These are phyloP conservation scores for Bipolaris zeicola DNA, from an alignment of 2,329 filamentous ascomycete genomes.

Conservation along the genomic window DNA sequence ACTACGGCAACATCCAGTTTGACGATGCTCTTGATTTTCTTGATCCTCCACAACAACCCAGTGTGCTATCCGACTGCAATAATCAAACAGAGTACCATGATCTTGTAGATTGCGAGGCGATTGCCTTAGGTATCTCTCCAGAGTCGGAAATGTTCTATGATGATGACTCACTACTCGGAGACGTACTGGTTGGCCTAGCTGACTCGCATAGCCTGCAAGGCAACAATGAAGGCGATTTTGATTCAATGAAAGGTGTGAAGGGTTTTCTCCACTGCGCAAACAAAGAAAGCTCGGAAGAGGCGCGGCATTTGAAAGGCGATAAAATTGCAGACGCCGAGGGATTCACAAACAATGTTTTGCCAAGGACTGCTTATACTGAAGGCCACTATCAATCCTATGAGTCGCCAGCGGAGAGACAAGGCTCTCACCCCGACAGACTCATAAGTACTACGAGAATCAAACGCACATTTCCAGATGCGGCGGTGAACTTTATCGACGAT, in stretches of 20 bases:
- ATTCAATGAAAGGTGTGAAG: constrained; percentile 1
- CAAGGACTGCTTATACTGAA: too few species aligned
- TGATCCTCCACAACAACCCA: neutral
- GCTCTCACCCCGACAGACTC: neutral
- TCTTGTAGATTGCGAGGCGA: neutral
- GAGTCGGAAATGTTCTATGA: constrained; percentile 36
- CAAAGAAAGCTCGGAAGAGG: constrained; percentile 6
- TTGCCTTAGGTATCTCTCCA: neutral
- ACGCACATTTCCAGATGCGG: neutral
- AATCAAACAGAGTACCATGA: neutral
- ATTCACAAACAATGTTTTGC: neutral
- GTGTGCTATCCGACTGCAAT: neutral
- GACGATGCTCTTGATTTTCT: constrained; percentile 19
- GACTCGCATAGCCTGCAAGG: constrained; percentile 37
- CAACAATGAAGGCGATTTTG: neutral
- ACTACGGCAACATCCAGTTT: constrained; percentile 36
- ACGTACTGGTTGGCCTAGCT: constrained; percentile 40
- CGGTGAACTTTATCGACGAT: too few species aligned
- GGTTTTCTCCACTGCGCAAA: constrained; percentile 4
- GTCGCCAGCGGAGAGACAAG: neutral
- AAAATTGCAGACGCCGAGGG: neutral
- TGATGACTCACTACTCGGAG: constrained; percentile 38
- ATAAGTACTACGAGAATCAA: neutral
- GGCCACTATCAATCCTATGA: neutral
- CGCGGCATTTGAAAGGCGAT: constrained; percentile 6